Evolutionary conservation across 208 protist species (phyloP).

Genomic region (Blastocrithidia nonstop): DNA sequence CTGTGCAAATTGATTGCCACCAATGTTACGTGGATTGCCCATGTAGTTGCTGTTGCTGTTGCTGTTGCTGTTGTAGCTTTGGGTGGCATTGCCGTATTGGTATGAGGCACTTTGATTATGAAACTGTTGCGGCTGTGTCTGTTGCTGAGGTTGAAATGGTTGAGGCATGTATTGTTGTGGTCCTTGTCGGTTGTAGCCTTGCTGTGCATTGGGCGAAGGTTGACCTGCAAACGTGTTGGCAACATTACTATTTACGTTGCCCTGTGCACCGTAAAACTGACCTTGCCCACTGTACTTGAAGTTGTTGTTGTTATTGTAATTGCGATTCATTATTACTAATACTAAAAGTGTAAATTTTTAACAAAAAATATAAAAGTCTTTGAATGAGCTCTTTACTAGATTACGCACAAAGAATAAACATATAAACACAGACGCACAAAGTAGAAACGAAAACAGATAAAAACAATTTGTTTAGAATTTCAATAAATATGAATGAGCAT

Average conservation of each 20-base stretch:
- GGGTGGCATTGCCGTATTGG: no score
- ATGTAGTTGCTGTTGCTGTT: constrained; percentile 2
- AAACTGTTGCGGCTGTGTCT: not conserved
- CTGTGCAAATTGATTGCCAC: not conserved
- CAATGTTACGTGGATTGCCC: no score
- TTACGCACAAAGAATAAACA: no score
- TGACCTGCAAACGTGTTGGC: not conserved
- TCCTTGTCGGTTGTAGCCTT: not conserved
- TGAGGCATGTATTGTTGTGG: no score
- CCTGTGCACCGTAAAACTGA: not conserved
- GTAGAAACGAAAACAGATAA: no score
- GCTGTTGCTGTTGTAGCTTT: not conserved
- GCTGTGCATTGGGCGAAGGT: not conserved
- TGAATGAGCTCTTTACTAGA: no score
- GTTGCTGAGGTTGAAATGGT: not conserved
- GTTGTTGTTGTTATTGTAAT: no score
- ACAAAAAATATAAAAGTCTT: not conserved
- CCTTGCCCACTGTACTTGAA: not conserved
- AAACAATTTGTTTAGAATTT: not conserved
- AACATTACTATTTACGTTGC: not conserved
- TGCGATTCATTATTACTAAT: no score
- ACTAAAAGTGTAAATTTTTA: not conserved
- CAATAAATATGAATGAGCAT: not conserved
- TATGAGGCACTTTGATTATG: no score
- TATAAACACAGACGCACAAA: no score